phyloP scores from a whole-genome alignment of 2,329 filamentous ascomycete genomes.

The Xylaria multiplex region DNA sequence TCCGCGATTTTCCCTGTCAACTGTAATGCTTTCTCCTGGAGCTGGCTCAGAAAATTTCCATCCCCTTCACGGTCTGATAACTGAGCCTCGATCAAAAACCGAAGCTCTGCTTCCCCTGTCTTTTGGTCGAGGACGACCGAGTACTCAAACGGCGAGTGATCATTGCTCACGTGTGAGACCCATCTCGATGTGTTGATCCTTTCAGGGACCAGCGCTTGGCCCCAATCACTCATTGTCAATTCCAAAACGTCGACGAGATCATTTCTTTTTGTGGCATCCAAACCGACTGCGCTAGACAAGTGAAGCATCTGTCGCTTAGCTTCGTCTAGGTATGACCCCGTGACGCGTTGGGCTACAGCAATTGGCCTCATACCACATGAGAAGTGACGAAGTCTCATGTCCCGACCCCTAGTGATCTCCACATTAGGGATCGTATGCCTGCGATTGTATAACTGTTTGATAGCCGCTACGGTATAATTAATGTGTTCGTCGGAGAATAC shows the following conservation, averaged over 20 bases:
- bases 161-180: slow-evolving; percentile 35
- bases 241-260: slow-evolving; percentile 21
- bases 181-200: slow-evolving; percentile 12
- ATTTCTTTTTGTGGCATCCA: slow-evolving; percentile 6
- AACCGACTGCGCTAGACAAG: slow-evolving; percentile 32
- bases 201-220: slow-evolving; percentile 19
- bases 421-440: slow-evolving; percentile 39
- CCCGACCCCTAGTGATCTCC: slow-evolving; percentile 36
- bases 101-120: slow-evolving; percentile 34
- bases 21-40: slow-evolving; percentile 22
- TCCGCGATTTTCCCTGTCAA: slow-evolving; percentile 25
- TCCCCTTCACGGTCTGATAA: slow-evolving; percentile 1
- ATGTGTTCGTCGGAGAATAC: slow-evolving; percentile 40
- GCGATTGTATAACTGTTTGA: slow-evolving; percentile 34
- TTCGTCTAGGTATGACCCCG: slow-evolving; percentile 31
- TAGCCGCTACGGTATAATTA: slow-evolving; percentile 36
- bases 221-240: slow-evolving; percentile 28
- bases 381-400: slow-evolving; percentile 39
- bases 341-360: slow-evolving; percentile 6
- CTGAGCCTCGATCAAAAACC: slow-evolving; percentile 39
- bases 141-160: slow-evolving; percentile 37
- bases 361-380: slow-evolving; percentile 35
- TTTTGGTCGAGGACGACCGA: slow-evolving; percentile 34
- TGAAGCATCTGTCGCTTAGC: slow-evolving; percentile 32
- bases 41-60: slow-evolving; percentile 3